phyloP scores from a whole-genome alignment of 2,329 filamentous ascomycete species.

The Fusarium continuum region DNA sequence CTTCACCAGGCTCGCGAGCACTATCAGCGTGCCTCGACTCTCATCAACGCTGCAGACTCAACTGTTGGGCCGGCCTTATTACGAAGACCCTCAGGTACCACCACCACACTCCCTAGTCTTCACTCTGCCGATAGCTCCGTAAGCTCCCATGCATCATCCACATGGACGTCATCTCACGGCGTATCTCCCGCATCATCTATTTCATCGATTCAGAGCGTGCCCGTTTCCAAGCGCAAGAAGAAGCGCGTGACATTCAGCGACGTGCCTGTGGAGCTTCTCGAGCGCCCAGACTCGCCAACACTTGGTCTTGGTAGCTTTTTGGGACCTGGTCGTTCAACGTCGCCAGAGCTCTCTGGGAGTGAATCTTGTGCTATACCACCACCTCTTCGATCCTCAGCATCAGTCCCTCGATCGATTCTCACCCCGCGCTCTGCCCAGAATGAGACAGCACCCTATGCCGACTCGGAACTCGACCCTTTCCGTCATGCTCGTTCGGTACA shows the following conservation, averaged over 20 bases:
- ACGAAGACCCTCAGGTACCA: conserved; percentile 53
- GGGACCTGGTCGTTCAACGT: conserved; percentile 42
- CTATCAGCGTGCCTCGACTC: conserved; percentile 58
- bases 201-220: conserved; percentile 53
- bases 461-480: conserved; percentile 47
- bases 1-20: conserved; percentile 62
- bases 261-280: conserved; percentile 53
- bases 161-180: conserved; percentile 35
- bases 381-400: conserved; percentile 17
- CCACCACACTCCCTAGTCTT: conserved; percentile 39
- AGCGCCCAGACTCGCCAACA: conserved; percentile 69
- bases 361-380: background rate
- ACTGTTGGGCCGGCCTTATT: conserved; percentile 51
- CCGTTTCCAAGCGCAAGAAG: conserved; percentile 48
- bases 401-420: conserved; percentile 31
- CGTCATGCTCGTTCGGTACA: conserved; percentile 56
- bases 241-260: conserved; percentile 54
- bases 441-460: conserved; percentile 19
- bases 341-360: conserved; percentile 34
- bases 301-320: conserved; percentile 61
- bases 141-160: conserved; percentile 49
- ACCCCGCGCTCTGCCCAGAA: conserved; percentile 20
- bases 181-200: conserved; percentile 44
- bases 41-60: conserved; percentile 60
- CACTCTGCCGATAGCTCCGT: conserved; percentile 59